Evolutionary conservation across 306 rosid genomes (phyloP).

Genomic region (Delonix regia): DNA sequence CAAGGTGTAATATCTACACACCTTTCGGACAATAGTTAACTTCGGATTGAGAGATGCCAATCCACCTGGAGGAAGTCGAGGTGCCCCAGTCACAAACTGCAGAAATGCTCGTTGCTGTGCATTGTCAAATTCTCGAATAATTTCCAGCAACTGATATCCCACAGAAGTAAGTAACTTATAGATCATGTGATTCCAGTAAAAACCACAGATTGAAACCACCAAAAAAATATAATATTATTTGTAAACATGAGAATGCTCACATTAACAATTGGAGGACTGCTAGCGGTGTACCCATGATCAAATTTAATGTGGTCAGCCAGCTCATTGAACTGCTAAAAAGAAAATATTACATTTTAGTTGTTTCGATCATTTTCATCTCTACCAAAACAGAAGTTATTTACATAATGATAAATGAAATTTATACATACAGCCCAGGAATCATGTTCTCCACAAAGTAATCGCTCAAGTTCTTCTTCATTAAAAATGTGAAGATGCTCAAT

Average conservation of each 20-base stretch:
- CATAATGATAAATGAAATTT: constrained; percentile 24
- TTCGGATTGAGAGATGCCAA: constrained; percentile 95
- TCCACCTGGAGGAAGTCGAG: constrained; percentile 96
- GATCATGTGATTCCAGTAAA: constrained; percentile 11
- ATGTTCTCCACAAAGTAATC: constrained; percentile 81
- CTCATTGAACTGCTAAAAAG: constrained; percentile 64
- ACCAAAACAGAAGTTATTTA: constrained; percentile 12
- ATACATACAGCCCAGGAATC: constrained; percentile 88
- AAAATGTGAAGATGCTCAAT: constrained; percentile 74
- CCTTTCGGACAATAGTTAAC: constrained; percentile 95
- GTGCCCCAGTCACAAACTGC: constrained; percentile 97
- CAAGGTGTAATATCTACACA: constrained; percentile 15
- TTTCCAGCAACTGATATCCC: constrained; percentile 78
- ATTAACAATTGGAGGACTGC: constrained; percentile 86
- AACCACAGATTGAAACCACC: not conserved
- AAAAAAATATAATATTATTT: constrained; percentile 1
- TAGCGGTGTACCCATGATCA: constrained; percentile 96
- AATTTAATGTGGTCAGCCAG: constrained; percentile 88
- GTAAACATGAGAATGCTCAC: constrained; percentile 48
- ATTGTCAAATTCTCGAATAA: constrained; percentile 68
- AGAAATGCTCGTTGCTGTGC: constrained; percentile 82
- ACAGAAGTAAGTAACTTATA: constrained; percentile 13
- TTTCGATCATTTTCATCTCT: not conserved
- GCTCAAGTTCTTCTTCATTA: constrained; percentile 86
- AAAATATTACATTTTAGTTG: constrained; percentile 8